Conservation (phyloP, 2,329 filamentous ascomycete genomes). For the Aureobasidium sp. region DNA sequence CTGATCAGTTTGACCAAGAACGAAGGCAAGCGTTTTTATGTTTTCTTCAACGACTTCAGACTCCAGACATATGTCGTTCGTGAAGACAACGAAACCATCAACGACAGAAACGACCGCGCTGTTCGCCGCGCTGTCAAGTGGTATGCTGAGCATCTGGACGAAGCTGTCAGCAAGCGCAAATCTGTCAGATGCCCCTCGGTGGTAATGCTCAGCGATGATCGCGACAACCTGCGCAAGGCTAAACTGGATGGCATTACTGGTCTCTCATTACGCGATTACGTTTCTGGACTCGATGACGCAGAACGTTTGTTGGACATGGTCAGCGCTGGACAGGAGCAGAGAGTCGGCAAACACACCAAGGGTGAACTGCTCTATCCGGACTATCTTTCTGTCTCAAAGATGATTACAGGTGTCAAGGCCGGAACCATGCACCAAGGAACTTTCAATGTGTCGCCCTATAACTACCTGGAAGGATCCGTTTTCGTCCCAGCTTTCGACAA, state of each 20-base stretch:
- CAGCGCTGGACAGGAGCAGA: slow-evolving; percentile 65
- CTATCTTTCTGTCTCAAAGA: slow-evolving; percentile 79
- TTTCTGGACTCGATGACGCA: slow-evolving; percentile 74
- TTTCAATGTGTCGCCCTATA: slow-evolving; percentile 96
- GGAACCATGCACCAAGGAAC: slow-evolving; percentile 87
- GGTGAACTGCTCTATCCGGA: slow-evolving; percentile 77
- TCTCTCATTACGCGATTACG: slow-evolving; percentile 63
- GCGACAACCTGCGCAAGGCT: slow-evolving; percentile 76
- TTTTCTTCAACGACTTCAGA: slow-evolving; percentile 98
- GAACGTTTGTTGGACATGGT: slow-evolving; percentile 91
- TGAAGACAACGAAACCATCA: slow-evolving; percentile 74
- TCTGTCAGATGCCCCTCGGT: slow-evolving; percentile 60
- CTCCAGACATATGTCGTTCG: slow-evolving; percentile 81
- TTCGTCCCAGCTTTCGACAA: slow-evolving; percentile 87
- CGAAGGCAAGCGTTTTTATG: slow-evolving; percentile 94
- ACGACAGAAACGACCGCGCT: slow-evolving; percentile 91
- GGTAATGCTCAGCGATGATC: slow-evolving; percentile 92
- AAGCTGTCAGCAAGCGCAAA: slow-evolving; percentile 50
- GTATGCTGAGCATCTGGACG: slow-evolving; percentile 76
- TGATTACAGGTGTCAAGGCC: slow-evolving; percentile 88
- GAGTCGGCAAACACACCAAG: slow-evolving; percentile 57
- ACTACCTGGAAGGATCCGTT: slow-evolving; percentile 91
- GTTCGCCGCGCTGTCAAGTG: slow-evolving; percentile 80
- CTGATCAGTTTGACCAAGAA: slow-evolving; percentile 86
- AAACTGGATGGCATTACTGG: slow-evolving; percentile 67